Evolutionary conservation across 148 eudicot genomes (phyloP).

Genomic region (Tetragonia tetragonoides): DNA sequence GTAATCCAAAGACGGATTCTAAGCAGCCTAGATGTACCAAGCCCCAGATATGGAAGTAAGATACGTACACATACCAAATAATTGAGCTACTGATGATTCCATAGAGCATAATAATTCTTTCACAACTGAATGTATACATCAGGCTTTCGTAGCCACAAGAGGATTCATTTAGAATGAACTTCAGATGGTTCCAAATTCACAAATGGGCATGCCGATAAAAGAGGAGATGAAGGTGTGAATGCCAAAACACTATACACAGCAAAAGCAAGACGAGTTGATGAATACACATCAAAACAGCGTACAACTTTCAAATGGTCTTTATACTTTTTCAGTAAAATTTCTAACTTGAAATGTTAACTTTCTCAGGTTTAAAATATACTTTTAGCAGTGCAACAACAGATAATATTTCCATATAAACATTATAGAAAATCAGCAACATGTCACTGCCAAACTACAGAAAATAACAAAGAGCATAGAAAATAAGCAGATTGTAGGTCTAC

Average conservation of each 20-base stretch:
- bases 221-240: not conserved
- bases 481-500: conserved; percentile 31
- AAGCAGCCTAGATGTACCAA: conserved; percentile 53
- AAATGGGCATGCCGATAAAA: not conserved
- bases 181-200: not conserved
- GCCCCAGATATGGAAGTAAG: conserved; percentile 8
- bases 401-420: not conserved
- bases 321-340: no score
- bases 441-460: not conserved
- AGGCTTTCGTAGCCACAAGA: not conserved
- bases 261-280: not conserved
- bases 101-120: not conserved
- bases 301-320: not conserved
- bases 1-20: conserved; percentile 64
- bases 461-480: not conserved
- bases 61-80: not conserved
- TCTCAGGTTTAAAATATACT: not conserved
- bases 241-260: not conserved
- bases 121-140: not conserved
- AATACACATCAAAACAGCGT: not conserved
- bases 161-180: not conserved
- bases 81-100: not conserved
- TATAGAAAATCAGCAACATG: not conserved
- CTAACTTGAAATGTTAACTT: not conserved
- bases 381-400: not conserved